These are phyloP conservation scores for Bacterosira constricta DNA, from an alignment of 108 stramenopile species.

Conservation along the genomic window DNA sequence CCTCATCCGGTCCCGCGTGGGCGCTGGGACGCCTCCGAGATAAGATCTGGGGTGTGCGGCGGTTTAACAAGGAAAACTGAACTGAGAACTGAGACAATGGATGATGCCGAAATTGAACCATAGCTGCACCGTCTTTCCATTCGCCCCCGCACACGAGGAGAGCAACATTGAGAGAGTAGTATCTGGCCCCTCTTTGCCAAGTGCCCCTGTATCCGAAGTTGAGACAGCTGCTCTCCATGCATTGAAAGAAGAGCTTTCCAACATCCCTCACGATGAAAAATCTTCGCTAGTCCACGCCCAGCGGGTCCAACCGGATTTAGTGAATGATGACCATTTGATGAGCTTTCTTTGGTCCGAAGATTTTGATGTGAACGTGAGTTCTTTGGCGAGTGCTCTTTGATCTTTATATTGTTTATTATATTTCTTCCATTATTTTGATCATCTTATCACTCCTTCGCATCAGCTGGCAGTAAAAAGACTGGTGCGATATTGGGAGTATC, in stretches of 20 bases:
- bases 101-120: no score
- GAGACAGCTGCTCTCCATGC: not conserved
- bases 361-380: conserved; percentile 10
- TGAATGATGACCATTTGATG: conserved; percentile 8
- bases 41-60: no score
- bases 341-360: conserved; percentile 22
- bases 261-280: conserved; percentile 5
- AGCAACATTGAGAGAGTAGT: no score
- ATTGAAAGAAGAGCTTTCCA: conserved; percentile 9
- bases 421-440: not conserved
- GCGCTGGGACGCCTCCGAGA: no score
- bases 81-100: no score
- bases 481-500: conserved; percentile 39
- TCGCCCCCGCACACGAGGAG: no score
- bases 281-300: conserved; percentile 13
- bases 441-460: not conserved
- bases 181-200: no score
- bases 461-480: conserved; percentile 36
- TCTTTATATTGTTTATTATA: not conserved
- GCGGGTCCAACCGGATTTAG: conserved; percentile 20
- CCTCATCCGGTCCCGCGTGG: no score
- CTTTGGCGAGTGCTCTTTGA: not conserved
- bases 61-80: no score
- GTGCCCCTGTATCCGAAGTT: no score
- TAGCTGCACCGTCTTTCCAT: no score